Evolutionary conservation across 805 yeast species (phyloP), one percentile per base, ranked within the genome.

Genomic region (Alloascoidea hylecoeti): DNA sequence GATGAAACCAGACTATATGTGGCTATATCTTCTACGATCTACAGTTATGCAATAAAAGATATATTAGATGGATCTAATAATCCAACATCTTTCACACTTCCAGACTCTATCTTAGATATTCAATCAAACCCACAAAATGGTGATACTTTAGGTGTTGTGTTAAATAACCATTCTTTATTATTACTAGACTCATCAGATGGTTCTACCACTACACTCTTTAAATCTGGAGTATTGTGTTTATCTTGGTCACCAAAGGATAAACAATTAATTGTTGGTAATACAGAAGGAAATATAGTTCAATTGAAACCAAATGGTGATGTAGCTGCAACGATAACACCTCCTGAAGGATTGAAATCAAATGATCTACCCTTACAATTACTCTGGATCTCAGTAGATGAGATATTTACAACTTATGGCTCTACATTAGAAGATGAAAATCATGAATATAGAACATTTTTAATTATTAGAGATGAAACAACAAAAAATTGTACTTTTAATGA

Each of bases 191-290:
- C n/a, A 9, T 23, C 30, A 9, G 13, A 23, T 9, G n/a, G 13
- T 23, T n/a, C 9, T 9, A n/a, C 30, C 9, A 9, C n/a, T 23
- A n/a, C 9, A 23, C 13, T 23, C 13, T 23, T 9, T 23, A 23
- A 9, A 9, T 9, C 9, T 9, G 13, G 13, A 9, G 30, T n/a
- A 23, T 9, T n/a, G 30, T 23, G 30, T 23, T 9, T 23, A n/a
- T 23, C 30, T n/a, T 62, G 68, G 68, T 45, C 60, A 4, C 39
- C 49, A 0, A 50, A 52, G 32, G 64, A 64, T 2, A 28, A 38
- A 15, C 51, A 39, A 33, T 42, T 61, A 41, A 72, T 83, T 39
- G 61, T 86, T 30, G 69, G 66, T 45, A 60, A 70, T 0, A 63
- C 53, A 2, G 53, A 51, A n/a, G n/a, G n/a, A 23, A 57, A 60